Conservation (phyloP, 768 basidiomycete genomes). For the Mycena polygramma region DNA sequence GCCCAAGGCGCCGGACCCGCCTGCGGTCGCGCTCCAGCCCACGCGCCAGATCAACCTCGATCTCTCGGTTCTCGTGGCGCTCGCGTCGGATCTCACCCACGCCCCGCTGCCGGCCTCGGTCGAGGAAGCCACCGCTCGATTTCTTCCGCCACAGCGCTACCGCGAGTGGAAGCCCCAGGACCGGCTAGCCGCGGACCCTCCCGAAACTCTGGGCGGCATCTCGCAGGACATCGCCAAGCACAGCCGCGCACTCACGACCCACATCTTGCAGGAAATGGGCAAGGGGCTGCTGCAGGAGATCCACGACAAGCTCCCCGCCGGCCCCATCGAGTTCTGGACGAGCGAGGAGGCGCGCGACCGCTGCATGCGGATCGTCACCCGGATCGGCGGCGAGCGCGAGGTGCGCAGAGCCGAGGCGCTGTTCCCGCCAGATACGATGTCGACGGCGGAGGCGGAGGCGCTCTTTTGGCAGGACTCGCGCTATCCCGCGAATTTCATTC, state of each 20-base stretch:
- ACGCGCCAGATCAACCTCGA: constrained; percentile 82
- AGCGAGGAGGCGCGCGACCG: constrained; percentile 82
- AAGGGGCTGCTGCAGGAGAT: constrained; percentile 75
- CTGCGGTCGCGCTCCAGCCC: constrained; percentile 53
- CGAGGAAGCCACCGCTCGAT: constrained; percentile 73
- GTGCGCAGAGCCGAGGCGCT: constrained; percentile 73
- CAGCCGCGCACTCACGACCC: constrained; percentile 78
- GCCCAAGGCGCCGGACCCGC: constrained; percentile 14
- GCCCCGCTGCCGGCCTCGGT: constrained; percentile 68
- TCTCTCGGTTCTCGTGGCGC: constrained; percentile 86
- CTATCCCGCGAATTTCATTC: constrained; percentile 64
- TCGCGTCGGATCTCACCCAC: constrained; percentile 87
- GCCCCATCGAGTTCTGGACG: constrained; percentile 78
- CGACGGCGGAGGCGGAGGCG: constrained; percentile 50
- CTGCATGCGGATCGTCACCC: constrained; percentile 80
- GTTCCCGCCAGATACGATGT: constrained; percentile 49
- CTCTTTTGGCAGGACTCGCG: constrained; percentile 79
- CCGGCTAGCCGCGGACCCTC: background rate
- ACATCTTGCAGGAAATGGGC: constrained; percentile 82
- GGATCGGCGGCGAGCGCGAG: constrained; percentile 83
- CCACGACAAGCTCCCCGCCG: constrained; percentile 56
- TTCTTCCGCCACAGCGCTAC: constrained; percentile 71
- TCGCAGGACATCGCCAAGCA: constrained; percentile 64
- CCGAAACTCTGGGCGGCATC: constrained; percentile 43
- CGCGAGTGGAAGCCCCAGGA: constrained; percentile 66